A percentile compares a stretch with the other conserved stretches of the same genome.
Evolutionary conservation across 1,284 basidiomycete genomes (phyloP).

Genomic region (Melanopsichium pennsylvanicum): DNA sequence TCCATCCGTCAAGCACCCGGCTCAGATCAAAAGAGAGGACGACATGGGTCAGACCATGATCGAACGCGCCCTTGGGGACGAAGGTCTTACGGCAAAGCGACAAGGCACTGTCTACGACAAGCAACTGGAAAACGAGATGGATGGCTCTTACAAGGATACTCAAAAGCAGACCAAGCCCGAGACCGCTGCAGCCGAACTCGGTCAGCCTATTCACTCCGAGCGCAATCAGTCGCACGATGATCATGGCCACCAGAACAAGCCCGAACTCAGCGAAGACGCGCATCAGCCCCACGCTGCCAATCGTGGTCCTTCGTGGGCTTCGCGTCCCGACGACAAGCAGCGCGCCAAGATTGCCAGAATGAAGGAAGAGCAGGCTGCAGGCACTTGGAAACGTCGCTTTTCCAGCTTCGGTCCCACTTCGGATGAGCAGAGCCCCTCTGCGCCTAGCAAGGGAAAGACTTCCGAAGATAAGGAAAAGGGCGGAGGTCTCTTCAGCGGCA

Average conservation of each 20-base stretch:
- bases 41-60: conserved; percentile 45
- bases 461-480: conserved; percentile 16
- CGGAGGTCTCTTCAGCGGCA: conserved; percentile 15
- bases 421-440: conserved; percentile 2
- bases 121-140: conserved; percentile 38
- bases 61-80: conserved; percentile 41
- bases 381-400: conserved; percentile 34
- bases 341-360: conserved; percentile 52
- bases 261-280: conserved; percentile 8
- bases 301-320: conserved; percentile 54
- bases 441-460: conserved; percentile 17
- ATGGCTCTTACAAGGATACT: conserved; percentile 27
- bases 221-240: conserved; percentile 18
- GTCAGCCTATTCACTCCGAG: conserved; percentile 28
- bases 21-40: neutral
- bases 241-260: neutral
- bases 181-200: conserved; percentile 24
- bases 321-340: conserved; percentile 50
- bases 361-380: conserved; percentile 38
- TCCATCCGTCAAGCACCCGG: conserved; percentile 2
- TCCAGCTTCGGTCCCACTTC: conserved; percentile 23
- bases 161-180: conserved; percentile 31
- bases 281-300: conserved; percentile 37
- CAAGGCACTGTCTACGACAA: conserved; percentile 35
- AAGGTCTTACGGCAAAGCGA: conserved; percentile 33